A percentile compares a stretch with the other conserved stretches of the same genome.
Evolutionary conservation across 176 grass and related monocot species (phyloP).

Genomic region (Saccharum spontaneum): DNA sequence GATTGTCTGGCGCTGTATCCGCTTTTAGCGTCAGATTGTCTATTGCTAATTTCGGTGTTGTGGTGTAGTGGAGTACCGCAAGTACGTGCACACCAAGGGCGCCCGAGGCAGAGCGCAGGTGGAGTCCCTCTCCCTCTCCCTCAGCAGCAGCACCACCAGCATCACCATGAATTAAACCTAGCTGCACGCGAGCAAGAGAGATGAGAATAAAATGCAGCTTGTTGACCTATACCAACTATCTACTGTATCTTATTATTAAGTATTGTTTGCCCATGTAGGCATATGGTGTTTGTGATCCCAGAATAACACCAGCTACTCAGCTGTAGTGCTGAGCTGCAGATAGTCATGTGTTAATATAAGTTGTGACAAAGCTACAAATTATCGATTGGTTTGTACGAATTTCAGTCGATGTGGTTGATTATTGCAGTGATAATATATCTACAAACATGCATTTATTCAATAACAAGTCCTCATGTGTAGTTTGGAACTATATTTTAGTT

Average conservation of each 20-base stretch:
- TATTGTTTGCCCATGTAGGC: not conserved
- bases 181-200: too few relatives aligned
- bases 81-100: conserved; percentile 53
- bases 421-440: not conserved
- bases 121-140: conserved; percentile 15
- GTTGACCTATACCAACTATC: not conserved
- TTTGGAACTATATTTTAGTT: too few relatives aligned
- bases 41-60: too few relatives aligned
- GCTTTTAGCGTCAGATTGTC: too few relatives aligned
- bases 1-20: too few relatives aligned
- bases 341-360: not conserved
- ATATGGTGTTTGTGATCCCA: not conserved
- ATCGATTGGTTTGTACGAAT: not conserved
- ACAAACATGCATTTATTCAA: too few relatives aligned
- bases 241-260: not conserved
- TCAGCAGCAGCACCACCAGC: not conserved
- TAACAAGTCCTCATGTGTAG: too few relatives aligned
- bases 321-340: too few relatives aligned
- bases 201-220: not conserved
- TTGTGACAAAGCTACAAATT: not conserved
- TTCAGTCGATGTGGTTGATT: not conserved
- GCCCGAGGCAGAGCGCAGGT: conserved; percentile 47
- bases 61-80: too few relatives aligned
- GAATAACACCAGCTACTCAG: not conserved
- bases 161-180: too few relatives aligned